Evolutionary conservation across 768 basidiomycete genomes (phyloP), one percentile per base, ranked within the genome.

Genomic region (Scleroderma citrinum): DNA sequence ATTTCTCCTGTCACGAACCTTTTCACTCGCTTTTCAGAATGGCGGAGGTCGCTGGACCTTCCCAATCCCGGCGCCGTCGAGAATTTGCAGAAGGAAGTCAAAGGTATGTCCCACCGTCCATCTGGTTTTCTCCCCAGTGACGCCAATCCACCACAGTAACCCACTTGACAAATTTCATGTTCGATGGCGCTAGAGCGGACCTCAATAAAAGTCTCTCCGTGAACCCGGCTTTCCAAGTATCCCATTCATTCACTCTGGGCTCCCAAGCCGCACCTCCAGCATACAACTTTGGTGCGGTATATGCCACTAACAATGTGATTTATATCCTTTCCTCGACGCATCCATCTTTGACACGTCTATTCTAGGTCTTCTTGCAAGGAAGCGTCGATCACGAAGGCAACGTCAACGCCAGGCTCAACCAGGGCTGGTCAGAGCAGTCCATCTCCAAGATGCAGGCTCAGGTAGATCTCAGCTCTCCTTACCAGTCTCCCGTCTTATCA

Each of bases 121-220:
- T 46, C 17, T 42, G 31, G 21, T 41, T 34, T 19, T 41, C 23
- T n/a, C n/a, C n/a, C n/a, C n/a, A n/a, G n/a, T n/a, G n/a, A n/a
- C n/a, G n/a, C n/a, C n/a, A n/a, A n/a, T n/a, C n/a, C n/a, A n/a
- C 30, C 26, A 2, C 67, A 97, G 94, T 81, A 47, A 95, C 92
- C 12, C 92, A 92, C 61, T 71, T 97, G 44, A 87, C 85, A 39
- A 96, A 95, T 74, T 95, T 87, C 72, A 82, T 92, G 63, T 98
- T 98, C 67, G 96, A 99, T 74, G 96, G 96, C 56, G 96, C 88
- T 23, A 79, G 94, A 58, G 96, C 95, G 29, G 96, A 99, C 74
- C 75, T 98, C 59, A 87, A 90, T 42, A 99, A 98, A 73, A 85
- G 80, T 58, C 76, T 98, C 58, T 95, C 92, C 24, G 77, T 87